phyloP scores from a whole-genome alignment of 2,329 filamentous ascomycete genomes.

The Nemania serpens region DNA sequence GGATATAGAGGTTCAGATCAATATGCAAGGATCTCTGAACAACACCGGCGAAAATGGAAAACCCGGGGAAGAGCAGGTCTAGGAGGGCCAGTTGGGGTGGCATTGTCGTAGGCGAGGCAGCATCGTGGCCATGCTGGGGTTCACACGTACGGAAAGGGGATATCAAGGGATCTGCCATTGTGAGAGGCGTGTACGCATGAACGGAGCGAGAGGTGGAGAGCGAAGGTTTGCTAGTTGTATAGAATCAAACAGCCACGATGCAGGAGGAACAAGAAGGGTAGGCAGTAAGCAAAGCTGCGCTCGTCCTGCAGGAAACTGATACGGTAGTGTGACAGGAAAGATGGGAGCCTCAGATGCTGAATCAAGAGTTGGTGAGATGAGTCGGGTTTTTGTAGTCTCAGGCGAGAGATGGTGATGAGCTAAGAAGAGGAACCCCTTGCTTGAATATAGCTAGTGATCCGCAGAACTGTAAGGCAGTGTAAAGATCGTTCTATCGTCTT shows the following conservation, averaged over 20 bases:
- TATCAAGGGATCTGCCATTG: slow-evolving; percentile 31
- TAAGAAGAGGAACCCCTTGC: background rate
- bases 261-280: background rate
- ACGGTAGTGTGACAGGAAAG: background rate
- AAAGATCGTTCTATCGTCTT: too few species aligned
- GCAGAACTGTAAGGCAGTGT: too few species aligned
- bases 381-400: slow-evolving; percentile 11
- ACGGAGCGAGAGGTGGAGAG: background rate
- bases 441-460: too few species aligned
- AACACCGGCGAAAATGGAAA: slow-evolving; percentile 60
- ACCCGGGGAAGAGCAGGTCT: slow-evolving; percentile 69
- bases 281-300: background rate
- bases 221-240: background rate
- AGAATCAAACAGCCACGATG: background rate
- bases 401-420: background rate
- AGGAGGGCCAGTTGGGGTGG: slow-evolving; percentile 54
- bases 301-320: background rate
- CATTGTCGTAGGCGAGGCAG: slow-evolving; percentile 4
- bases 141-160: slow-evolving; percentile 11
- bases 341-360: background rate
- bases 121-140: slow-evolving; percentile 3
- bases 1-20: slow-evolving; percentile 67
- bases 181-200: background rate
- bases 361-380: background rate
- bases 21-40: slow-evolving; percentile 62